Evolutionary conservation across 108 stramenopile genomes (phyloP).

Genomic region (Ochromonas danica): DNA sequence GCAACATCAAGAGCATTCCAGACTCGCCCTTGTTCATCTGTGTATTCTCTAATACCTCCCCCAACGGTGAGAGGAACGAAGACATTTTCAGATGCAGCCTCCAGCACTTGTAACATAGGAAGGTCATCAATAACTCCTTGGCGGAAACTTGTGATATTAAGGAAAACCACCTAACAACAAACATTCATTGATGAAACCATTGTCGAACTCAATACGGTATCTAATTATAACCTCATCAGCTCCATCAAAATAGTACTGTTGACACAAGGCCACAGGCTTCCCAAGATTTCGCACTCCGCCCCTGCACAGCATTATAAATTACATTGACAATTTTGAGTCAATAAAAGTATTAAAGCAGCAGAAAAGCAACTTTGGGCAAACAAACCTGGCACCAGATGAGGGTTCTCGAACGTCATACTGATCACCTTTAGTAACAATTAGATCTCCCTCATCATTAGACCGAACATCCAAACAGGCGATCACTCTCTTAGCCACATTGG

Average conservation of each 20-base stretch:
- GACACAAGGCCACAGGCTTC: conserved; percentile 84
- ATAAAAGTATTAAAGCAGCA: not conserved
- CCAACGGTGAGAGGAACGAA: conserved; percentile 98
- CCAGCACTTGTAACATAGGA: conserved; percentile 92
- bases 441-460: conserved; percentile 88
- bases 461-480: conserved; percentile 94
- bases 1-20: conserved; percentile 92
- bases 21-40: conserved; percentile 69
- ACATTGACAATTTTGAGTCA: not conserved
- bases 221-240: conserved; percentile 79
- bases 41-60: conserved; percentile 92
- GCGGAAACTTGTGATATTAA: conserved; percentile 94
- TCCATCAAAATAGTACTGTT: conserved; percentile 89
- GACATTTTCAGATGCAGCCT: conserved; percentile 79
- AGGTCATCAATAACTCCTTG: conserved; percentile 90
- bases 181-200: not conserved
- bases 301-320: conserved; percentile 1
- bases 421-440: conserved; percentile 98
- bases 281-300: conserved; percentile 96
- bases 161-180: conserved; percentile 57
- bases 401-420: conserved; percentile 94
- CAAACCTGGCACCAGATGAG: not conserved
- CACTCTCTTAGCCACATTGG: conserved; percentile 69
- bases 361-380: not conserved
- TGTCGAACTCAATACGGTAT: not conserved